Conservation (phyloP, 805 yeast species). For the Candida anglica region DNA sequence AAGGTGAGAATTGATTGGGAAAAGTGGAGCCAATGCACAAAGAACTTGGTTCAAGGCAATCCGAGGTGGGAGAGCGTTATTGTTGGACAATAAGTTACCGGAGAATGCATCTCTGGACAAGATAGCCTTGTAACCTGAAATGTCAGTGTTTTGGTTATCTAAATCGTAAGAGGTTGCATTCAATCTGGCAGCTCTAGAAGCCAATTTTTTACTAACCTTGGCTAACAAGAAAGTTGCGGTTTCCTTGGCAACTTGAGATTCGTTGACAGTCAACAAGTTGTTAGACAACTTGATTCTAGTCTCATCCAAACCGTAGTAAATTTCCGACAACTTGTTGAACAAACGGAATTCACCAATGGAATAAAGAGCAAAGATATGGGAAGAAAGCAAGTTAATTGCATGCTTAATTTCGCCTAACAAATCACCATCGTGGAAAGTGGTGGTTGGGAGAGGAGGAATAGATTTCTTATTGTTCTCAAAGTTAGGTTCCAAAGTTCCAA, state of each 20-base stretch:
- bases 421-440: conserved; percentile 29
- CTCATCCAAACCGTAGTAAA: conserved; percentile 57
- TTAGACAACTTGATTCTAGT: conserved; percentile 50
- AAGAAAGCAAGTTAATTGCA: conserved; percentile 51
- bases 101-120: conserved; percentile 58
- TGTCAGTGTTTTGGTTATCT: conserved; percentile 41
- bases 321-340: conserved; percentile 48
- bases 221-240: conserved; percentile 50
- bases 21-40: conserved; percentile 69
- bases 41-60: conserved; percentile 67
- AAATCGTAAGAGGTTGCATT: conserved; percentile 36
- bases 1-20: conserved; percentile 47
- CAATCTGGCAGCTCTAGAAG: conserved; percentile 37
- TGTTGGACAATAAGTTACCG: conserved; percentile 50
- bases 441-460: conserved; percentile 54
- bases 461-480: conserved; percentile 5
- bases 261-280: conserved; percentile 51
- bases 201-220: conserved; percentile 58
- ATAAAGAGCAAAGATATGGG: conserved; percentile 67
- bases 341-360: conserved; percentile 67
- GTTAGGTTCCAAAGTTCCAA: conserved; percentile 3
- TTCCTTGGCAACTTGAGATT: conserved; percentile 44
- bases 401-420: conserved; percentile 55
- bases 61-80: conserved; percentile 46
- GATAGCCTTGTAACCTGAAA: conserved; percentile 64